Evolutionary conservation across 2,329 filamentous ascomycete species (phyloP).

Genomic region (Neopestalotiopsis rosae): DNA sequence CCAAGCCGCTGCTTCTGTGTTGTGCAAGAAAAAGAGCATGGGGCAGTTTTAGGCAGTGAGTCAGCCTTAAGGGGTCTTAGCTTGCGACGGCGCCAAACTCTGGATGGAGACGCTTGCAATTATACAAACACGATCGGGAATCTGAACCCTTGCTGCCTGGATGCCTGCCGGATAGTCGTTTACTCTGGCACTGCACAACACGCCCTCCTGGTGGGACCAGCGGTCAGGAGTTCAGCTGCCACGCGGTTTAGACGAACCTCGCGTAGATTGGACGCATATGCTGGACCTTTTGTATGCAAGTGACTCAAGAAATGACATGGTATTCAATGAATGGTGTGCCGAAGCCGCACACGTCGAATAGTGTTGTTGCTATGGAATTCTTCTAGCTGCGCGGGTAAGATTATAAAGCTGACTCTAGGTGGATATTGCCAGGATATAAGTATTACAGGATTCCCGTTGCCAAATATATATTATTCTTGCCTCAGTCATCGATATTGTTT

Average conservation of each 20-base stretch:
- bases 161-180: neutral
- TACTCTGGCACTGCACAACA: neutral
- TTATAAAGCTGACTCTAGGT: neutral
- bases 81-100: neutral
- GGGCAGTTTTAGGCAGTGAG: neutral
- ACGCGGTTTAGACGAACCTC: neutral
- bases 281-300: neutral
- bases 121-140: neutral
- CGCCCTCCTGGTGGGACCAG: conserved; percentile 15
- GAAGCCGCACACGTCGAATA: neutral
- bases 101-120: neutral
- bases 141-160: neutral
- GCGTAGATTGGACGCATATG: neutral
- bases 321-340: neutral
- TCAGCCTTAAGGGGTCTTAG: conserved; percentile 7
- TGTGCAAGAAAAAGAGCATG: too few species aligned
- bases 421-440: neutral
- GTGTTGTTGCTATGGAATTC: neutral
- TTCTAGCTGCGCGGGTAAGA: neutral
- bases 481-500: conserved; percentile 9
- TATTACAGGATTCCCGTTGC: neutral
- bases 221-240: neutral
- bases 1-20: too few species aligned
- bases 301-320: conserved; percentile 1
- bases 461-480: neutral